Evolutionary conservation across 2,329 filamentous ascomycete genomes (phyloP).

Genomic region (Fusarium transvaalense): DNA sequence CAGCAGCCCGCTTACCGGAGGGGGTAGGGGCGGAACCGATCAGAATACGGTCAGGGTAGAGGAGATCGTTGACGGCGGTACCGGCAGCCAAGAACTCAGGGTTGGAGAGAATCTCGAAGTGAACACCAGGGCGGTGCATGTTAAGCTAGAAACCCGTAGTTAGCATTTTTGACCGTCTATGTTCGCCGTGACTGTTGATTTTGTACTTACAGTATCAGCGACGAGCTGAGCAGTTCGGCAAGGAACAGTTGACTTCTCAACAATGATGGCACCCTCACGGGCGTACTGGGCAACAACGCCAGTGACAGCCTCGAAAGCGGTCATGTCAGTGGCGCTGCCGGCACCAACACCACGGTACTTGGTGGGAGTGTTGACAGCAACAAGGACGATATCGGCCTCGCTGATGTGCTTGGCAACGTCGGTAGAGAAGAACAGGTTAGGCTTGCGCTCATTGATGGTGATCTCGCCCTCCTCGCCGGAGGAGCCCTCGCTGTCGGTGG

Average conservation of each 20-base stretch:
- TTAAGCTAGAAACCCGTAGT: conserved; percentile 58
- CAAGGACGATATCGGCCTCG: conserved; percentile 79
- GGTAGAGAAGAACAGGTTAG: conserved; percentile 81
- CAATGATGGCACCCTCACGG: conserved; percentile 76
- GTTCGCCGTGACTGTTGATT: not conserved
- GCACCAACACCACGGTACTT: conserved; percentile 77
- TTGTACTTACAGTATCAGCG: conserved; percentile 70
- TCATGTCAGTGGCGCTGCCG: conserved; percentile 79
- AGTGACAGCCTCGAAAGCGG: conserved; percentile 77
- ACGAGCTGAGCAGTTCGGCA: conserved; percentile 79
- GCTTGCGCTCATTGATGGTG: conserved; percentile 59
- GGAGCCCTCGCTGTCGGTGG: conserved; percentile 49
- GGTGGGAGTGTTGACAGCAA: conserved; percentile 84
- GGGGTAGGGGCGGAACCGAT: conserved; percentile 76
- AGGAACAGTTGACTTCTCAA: conserved; percentile 86
- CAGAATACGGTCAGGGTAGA: conserved; percentile 78
- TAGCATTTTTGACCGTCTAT: conserved; percentile 10
- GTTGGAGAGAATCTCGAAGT: conserved; percentile 83
- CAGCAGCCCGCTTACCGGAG: conserved; percentile 71
- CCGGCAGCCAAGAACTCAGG: conserved; percentile 86
- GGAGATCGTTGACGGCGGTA: conserved; percentile 78
- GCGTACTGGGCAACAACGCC: conserved; percentile 75
- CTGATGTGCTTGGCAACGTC: conserved; percentile 71
- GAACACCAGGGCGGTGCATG: conserved; percentile 70
- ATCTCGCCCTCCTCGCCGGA: conserved; percentile 52